Percentiles rank a stretch among this genome's conserved stretches.
phyloP scores from a whole-genome alignment of 306 rosid species.

The Purshia tridentata region DNA sequence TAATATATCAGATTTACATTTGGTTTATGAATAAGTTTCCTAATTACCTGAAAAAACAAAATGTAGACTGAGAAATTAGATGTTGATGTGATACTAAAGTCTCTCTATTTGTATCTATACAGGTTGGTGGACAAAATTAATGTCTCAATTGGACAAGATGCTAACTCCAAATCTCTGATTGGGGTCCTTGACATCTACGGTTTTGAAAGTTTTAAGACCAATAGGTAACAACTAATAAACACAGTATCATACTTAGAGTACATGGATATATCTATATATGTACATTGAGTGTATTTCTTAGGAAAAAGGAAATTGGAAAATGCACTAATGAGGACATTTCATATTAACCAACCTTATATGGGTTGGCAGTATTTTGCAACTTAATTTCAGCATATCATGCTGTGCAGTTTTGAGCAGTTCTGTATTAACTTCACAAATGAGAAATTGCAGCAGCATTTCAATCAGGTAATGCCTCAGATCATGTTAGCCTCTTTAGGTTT shows the following conservation, averaged over 20 bases:
- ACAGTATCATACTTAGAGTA: not conserved
- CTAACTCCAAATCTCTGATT: conserved; percentile 74
- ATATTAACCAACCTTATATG: conserved; percentile 29
- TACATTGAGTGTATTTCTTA: not conserved
- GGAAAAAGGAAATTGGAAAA: conserved; percentile 13
- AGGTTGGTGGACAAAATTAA: conserved; percentile 99
- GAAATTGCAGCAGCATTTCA: conserved; percentile 98
- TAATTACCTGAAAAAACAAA: conserved; percentile 7
- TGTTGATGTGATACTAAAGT: conserved; percentile 24
- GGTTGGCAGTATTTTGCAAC: conserved; percentile 46
- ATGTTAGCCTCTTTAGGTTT: conserved; percentile 23
- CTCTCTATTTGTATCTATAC: conserved; percentile 18
- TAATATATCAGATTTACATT: conserved; percentile 3
- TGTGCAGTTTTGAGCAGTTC: conserved; percentile 98
- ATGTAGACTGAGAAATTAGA: conserved; percentile 20
- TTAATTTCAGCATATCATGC: conserved; percentile 51
- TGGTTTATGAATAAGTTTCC: not conserved
- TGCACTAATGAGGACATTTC: conserved; percentile 30
- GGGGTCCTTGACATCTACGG: conserved; percentile 99
- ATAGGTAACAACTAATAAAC: conserved; percentile 65
- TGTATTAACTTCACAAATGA: conserved; percentile 98
- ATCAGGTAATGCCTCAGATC: conserved; percentile 65
- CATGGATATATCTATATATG: conserved; percentile 2
- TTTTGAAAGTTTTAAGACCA: conserved; percentile 92
- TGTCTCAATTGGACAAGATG: conserved; percentile 89